Evolutionary conservation across 176 grass and related monocot species (phyloP).

Genomic region (Chloris gayana): DNA sequence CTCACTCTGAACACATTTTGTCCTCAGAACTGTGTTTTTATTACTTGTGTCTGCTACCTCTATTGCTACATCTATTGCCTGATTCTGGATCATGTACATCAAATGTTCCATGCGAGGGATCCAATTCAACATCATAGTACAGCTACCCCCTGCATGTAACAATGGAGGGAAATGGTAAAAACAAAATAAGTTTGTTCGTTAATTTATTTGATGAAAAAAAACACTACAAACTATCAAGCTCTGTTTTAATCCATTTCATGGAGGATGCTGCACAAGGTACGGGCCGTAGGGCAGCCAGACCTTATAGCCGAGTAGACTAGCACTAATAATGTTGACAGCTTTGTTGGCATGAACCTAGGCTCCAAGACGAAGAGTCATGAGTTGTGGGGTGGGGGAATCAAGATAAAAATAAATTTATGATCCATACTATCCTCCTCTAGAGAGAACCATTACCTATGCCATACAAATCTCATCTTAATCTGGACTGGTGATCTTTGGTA

Average conservation of each 20-base stretch:
- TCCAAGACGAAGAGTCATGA: neutral
- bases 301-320: neutral
- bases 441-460: neutral
- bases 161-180: neutral
- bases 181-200: neutral
- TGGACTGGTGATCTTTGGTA: neutral
- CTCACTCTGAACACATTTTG: neutral
- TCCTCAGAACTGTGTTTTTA: neutral
- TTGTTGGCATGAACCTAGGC: neutral
- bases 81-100: neutral
- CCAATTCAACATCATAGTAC: neutral
- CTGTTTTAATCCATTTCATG: neutral
- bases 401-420: neutral
- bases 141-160: neutral
- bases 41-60: neutral
- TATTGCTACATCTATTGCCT: neutral
- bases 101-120: neutral
- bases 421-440: neutral
- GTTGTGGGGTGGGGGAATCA: neutral
- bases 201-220: neutral
- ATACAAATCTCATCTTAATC: slow-evolving; percentile 10
- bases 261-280: neutral
- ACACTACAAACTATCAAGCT: neutral
- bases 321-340: neutral
- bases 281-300: neutral